A percentile compares a stretch with the other conserved stretches of the same genome.
Conservation (phyloP, 192 early-diverging fungal species). For the Diversispora eburnea region DNA sequence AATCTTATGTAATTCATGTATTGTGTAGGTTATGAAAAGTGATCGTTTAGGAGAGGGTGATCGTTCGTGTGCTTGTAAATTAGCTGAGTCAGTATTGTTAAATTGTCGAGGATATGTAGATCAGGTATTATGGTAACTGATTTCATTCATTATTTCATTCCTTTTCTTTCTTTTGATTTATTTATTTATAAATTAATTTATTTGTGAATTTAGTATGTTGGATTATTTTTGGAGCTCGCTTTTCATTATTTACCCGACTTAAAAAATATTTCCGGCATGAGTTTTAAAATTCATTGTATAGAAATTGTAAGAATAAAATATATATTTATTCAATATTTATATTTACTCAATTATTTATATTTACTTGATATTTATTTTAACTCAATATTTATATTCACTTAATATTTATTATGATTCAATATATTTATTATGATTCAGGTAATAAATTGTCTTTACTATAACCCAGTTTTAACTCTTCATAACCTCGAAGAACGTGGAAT, state of each 20-base stretch:
- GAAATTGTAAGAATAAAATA: constrained; percentile 52
- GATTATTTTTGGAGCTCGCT: constrained; percentile 66
- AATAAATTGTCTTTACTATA: constrained; percentile 87
- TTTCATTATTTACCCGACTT: constrained; percentile 59
- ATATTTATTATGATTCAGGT: constrained; percentile 36
- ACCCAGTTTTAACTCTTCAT: constrained; percentile 68
- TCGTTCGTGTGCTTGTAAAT: constrained; percentile 76
- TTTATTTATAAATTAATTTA: not conserved
- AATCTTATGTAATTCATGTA: not conserved
- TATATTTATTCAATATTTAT: too few relatives aligned
- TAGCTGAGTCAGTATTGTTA: constrained; percentile 82
- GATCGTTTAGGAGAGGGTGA: constrained; percentile 74
- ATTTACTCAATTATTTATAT: too few relatives aligned
- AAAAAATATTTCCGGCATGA: constrained; percentile 58
- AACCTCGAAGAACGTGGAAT: constrained; percentile 75
- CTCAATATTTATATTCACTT: not conserved
- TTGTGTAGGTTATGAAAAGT: constrained; percentile 59
- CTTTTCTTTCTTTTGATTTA: not conserved
- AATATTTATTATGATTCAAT: not conserved
- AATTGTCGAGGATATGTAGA: constrained; percentile 83
- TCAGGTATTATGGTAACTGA: constrained; percentile 34
- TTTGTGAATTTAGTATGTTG: constrained; percentile 47
- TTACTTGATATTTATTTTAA: not conserved
- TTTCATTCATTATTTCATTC: not conserved
- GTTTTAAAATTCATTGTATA: constrained; percentile 71